These are phyloP conservation scores for Tolypocladium ophioglossoides DNA, from an alignment of 2,329 filamentous ascomycete species.

Conservation along the genomic window DNA sequence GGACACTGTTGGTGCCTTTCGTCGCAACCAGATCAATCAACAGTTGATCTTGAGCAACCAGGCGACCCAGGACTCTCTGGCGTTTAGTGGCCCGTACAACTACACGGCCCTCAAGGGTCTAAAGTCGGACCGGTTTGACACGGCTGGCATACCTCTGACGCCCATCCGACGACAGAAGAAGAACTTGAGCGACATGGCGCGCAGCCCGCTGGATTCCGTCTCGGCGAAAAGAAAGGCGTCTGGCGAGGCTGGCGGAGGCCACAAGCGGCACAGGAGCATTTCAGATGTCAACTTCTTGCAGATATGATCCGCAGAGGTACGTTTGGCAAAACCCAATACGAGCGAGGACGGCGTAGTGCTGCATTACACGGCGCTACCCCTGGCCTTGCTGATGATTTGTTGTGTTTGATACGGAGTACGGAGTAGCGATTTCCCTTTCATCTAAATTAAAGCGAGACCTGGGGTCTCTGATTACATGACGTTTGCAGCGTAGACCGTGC, in stretches of 20 bases:
- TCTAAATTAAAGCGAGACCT: neutral
- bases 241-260: constrained; percentile 27
- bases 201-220: constrained; percentile 37
- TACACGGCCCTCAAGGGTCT: constrained; percentile 51
- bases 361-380: constrained; percentile 23
- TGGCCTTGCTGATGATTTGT: constrained; percentile 23
- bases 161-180: constrained; percentile 51
- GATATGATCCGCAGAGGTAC: constrained; percentile 21
- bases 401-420: neutral
- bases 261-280: constrained; percentile 50
- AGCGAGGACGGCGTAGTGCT: constrained; percentile 34
- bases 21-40: constrained; percentile 54
- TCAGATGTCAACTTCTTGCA: constrained; percentile 42
- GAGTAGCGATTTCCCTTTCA: neutral
- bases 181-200: constrained; percentile 29
- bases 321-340: constrained; percentile 21
- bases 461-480: neutral
- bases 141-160: constrained; percentile 57
- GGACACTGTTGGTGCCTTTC: constrained; percentile 69
- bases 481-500: neutral
- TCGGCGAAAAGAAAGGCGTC: constrained; percentile 47
- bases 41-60: constrained; percentile 50
- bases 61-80: constrained; percentile 50
- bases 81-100: constrained; percentile 50
- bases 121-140: constrained; percentile 54